Percentiles rank a stretch among this genome's conserved stretches.
These are phyloP conservation scores for Kandelia obovata DNA, from an alignment of 345 rosid species.

Conservation along the genomic window DNA sequence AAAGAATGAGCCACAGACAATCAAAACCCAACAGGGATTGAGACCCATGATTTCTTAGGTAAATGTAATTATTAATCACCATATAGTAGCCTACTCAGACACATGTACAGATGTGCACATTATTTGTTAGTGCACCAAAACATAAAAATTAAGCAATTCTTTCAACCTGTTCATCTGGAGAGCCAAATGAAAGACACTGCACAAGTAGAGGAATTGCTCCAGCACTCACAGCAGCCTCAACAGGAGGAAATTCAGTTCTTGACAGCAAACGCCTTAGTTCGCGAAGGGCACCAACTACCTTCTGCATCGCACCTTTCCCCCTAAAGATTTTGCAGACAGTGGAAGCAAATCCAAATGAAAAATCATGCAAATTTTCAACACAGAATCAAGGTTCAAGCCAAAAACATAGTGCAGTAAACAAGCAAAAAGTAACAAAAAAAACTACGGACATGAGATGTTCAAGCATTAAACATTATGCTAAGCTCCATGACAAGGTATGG, in stretches of 20 bases:
- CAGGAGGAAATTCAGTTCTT: constrained; percentile 76
- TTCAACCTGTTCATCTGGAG: constrained; percentile 83
- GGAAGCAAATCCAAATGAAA: constrained; percentile 5
- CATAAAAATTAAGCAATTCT: background rate
- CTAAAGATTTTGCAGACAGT: constrained; percentile 33
- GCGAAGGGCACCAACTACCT: constrained; percentile 73
- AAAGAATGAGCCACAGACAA: background rate
- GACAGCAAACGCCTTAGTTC: constrained; percentile 83
- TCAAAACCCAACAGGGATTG: too few species aligned
- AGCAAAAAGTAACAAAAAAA: background rate
- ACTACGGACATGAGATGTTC: background rate
- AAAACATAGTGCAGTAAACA: background rate
- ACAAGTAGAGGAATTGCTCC: constrained; percentile 88
- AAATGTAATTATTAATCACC: too few species aligned
- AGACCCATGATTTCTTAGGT: too few species aligned
- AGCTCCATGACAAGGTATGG: too few species aligned
- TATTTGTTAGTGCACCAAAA: too few species aligned
- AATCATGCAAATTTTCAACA: constrained; percentile 9
- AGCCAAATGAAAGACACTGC: constrained; percentile 89
- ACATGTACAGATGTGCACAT: too few species aligned
- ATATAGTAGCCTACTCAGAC: too few species aligned
- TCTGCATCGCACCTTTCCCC: constrained; percentile 88
- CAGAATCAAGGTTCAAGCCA: constrained; percentile 2
- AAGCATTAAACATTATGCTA: background rate
- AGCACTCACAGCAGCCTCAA: constrained; percentile 68